These are phyloP conservation scores for Vaccinium darrowii DNA, from an alignment of 148 eudicot genomes.

Conservation along the genomic window DNA sequence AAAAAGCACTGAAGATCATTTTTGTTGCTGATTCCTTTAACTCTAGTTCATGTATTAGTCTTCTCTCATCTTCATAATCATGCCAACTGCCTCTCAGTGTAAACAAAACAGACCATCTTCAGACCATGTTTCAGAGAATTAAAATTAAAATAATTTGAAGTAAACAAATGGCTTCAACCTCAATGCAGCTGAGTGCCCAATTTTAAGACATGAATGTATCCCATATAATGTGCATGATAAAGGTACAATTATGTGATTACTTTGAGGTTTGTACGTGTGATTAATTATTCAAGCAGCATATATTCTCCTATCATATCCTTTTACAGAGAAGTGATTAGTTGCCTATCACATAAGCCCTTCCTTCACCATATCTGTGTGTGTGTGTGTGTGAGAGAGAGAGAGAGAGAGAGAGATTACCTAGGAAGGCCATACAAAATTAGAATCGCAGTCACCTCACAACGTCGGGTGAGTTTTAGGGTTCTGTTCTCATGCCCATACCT, in stretches of 20 bases:
- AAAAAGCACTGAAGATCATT: background rate
- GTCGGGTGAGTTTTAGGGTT: constrained; percentile 75
- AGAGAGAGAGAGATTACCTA: constrained; percentile 40
- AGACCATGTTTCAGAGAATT: background rate
- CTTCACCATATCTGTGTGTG: background rate
- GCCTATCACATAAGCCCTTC: background rate
- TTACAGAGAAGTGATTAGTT: background rate
- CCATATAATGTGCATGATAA: background rate
- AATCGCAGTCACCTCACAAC: constrained; percentile 93
- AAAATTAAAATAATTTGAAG: background rate
- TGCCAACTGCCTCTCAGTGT: background rate
- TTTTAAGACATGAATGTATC: background rate
- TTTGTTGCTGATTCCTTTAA: background rate
- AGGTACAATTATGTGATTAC: background rate
- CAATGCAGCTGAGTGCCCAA: background rate
- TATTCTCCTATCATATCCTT: background rate
- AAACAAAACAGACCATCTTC: background rate
- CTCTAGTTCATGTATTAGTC: background rate
- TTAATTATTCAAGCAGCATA: background rate
- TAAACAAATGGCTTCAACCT: background rate
- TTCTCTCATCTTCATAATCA: background rate
- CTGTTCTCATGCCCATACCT: constrained; percentile 71
- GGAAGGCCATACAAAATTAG: constrained; percentile 89
- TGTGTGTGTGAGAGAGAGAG: background rate
- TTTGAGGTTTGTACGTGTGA: background rate